These are phyloP conservation scores for Pleoardoris graminearum DNA, from an alignment of 2,329 filamentous ascomycete genomes.

Conservation along the genomic window DNA sequence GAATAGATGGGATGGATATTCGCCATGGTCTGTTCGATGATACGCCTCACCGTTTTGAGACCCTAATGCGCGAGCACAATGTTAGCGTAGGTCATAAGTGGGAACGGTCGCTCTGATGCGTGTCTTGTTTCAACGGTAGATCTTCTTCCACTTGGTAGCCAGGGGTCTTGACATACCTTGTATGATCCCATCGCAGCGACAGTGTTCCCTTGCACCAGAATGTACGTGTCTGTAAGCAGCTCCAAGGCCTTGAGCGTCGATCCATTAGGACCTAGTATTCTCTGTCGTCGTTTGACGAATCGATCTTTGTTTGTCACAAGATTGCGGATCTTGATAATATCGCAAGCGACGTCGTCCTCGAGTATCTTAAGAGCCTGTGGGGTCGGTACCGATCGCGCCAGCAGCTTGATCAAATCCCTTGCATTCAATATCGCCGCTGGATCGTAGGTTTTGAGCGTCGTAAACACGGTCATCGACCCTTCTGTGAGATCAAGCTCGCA, in stretches of 20 bases:
- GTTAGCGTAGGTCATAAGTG: no score
- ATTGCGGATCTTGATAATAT: conserved; percentile 93
- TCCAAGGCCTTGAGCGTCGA: conserved; percentile 93
- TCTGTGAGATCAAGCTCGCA: conserved; percentile 94
- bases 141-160: no score
- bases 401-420: conserved; percentile 88
- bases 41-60: conserved; percentile 84
- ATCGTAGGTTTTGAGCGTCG: conserved; percentile 87
- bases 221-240: conserved; percentile 82
- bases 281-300: conserved; percentile 91
- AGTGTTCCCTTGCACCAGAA: conserved; percentile 95
- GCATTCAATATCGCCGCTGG: conserved; percentile 92
- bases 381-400: conserved; percentile 81
- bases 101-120: no score
- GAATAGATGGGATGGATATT: conserved; percentile 84
- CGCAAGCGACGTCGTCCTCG: conserved; percentile 86
- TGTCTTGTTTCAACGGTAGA: no score
- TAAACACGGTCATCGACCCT: conserved; percentile 95
- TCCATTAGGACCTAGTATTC: conserved; percentile 88
- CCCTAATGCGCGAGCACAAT: conserved; percentile 50
- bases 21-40: conserved; percentile 90
- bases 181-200: conserved; percentile 89
- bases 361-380: conserved; percentile 93
- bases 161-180: conserved; percentile 54
- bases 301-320: conserved; percentile 91